Conservation (phyloP, 2,329 filamentous ascomycete species). For the Bretziella fagacearum region DNA sequence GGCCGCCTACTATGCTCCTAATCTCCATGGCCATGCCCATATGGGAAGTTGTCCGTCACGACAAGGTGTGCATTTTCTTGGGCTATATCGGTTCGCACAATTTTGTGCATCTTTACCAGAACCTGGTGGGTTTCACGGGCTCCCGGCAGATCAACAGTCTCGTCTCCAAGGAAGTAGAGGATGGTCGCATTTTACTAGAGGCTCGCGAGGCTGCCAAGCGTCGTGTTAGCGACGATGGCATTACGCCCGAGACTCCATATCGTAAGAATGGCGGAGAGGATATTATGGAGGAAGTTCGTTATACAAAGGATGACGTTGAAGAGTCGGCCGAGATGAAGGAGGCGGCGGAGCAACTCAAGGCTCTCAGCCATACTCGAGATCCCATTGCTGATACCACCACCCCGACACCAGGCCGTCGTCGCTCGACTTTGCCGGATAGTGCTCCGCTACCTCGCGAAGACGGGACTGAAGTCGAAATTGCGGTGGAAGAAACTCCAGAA, state of each 20-base stretch:
- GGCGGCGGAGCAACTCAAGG: slow-evolving; percentile 49
- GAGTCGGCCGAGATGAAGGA: slow-evolving; percentile 55
- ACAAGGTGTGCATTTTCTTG: slow-evolving; percentile 49
- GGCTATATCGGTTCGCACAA: slow-evolving; percentile 51
- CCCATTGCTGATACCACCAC: slow-evolving; percentile 26
- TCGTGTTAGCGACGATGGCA: slow-evolving; percentile 6
- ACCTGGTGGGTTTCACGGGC: slow-evolving; percentile 28
- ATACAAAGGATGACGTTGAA: slow-evolving; percentile 27
- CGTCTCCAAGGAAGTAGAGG: slow-evolving; percentile 37
- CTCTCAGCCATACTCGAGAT: slow-evolving; percentile 45
- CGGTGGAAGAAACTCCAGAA: slow-evolving; percentile 18
- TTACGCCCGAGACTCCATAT: slow-evolving; percentile 6
- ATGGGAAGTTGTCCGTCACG: slow-evolving; percentile 47
- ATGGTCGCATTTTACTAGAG: slow-evolving; percentile 39
- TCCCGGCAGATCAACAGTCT: slow-evolving; percentile 18
- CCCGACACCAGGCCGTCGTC: slow-evolving; percentile 14
- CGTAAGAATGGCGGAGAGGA: slow-evolving; percentile 8
- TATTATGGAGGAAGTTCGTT: slow-evolving; percentile 11
- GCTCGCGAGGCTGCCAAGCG: slow-evolving; percentile 28
- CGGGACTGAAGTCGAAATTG: slow-evolving; percentile 24
- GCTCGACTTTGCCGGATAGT: slow-evolving; percentile 24
- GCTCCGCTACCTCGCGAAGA: slow-evolving; percentile 21
- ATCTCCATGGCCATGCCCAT: slow-evolving; percentile 48
- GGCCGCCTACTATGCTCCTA: slow-evolving; percentile 47
- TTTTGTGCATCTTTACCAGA: slow-evolving; percentile 46